Percentiles rank a stretch among this genome's conserved stretches.
Evolutionary conservation across 2,329 filamentous ascomycete genomes (phyloP).

Genomic region (Scedosporium boydii): DNA sequence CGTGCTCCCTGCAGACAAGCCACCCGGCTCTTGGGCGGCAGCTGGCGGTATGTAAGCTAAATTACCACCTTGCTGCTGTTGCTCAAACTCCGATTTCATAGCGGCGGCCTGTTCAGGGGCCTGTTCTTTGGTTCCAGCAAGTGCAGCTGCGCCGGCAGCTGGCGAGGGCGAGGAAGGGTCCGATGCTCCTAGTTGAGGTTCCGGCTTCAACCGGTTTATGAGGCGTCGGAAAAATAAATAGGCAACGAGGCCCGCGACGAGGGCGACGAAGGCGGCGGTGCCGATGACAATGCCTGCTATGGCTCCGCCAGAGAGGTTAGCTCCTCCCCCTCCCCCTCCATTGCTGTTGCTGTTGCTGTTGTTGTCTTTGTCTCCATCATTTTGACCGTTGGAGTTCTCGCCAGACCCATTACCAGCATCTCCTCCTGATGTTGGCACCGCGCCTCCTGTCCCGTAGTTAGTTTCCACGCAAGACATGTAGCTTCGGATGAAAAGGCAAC

Average conservation of each 20-base stretch:
- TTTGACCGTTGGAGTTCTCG: background rate
- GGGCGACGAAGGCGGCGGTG: background rate
- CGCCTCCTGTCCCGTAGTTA: background rate
- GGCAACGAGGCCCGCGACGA: constrained; percentile 4
- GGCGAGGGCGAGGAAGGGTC: background rate
- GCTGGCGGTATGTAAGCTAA: background rate
- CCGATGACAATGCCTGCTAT: constrained; percentile 7
- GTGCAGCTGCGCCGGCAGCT: background rate
- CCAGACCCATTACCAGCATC: background rate
- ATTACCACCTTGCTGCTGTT: background rate
- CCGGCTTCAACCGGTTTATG: background rate
- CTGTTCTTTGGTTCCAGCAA: background rate
- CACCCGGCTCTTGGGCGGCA: background rate
- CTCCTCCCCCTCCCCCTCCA: background rate
- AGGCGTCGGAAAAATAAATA: constrained; percentile 7
- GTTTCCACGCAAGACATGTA: background rate
- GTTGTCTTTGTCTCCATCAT: background rate
- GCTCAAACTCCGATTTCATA: background rate
- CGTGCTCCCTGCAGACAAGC: background rate
- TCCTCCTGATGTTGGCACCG: background rate
- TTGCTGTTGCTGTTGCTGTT: background rate
- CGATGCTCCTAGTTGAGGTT: background rate
- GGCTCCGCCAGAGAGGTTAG: background rate
- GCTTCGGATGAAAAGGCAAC: background rate
- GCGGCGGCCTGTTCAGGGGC: background rate